These are phyloP conservation scores for Cryptosporidium andersoni DNA, from an alignment of 169 alveolate species.

Conservation along the genomic window DNA sequence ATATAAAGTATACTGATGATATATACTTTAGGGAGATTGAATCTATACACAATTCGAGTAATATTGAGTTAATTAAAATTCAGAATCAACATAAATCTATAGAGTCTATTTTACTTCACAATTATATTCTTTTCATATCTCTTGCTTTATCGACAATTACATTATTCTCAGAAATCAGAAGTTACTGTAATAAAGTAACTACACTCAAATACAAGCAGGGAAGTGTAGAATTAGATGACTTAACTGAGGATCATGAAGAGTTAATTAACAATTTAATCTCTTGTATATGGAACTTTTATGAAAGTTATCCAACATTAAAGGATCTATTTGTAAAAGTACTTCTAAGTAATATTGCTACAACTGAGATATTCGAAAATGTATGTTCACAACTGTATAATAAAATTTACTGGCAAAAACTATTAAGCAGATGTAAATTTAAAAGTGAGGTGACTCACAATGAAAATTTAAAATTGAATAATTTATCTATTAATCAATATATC, in stretches of 20 bases:
- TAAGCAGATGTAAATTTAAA: constrained; percentile 3
- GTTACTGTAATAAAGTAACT: too few relatives aligned
- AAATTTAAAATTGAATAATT: constrained; percentile 9
- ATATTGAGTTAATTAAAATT: too few relatives aligned
- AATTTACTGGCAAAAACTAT: constrained; percentile 35
- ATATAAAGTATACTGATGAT: background rate
- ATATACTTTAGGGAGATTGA: too few relatives aligned
- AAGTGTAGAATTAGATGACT: constrained; percentile 16
- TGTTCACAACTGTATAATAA: constrained; percentile 25
- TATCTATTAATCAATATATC: constrained; percentile 37
- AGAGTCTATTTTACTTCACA: too few relatives aligned
- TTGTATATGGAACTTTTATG: constrained; percentile 50
- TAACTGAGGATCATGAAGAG: constrained; percentile 50
- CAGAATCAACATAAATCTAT: too few relatives aligned
- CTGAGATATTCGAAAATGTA: constrained; percentile 26
- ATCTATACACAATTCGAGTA: too few relatives aligned
- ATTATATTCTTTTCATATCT: too few relatives aligned
- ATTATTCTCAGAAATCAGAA: too few relatives aligned
- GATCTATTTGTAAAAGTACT: constrained; percentile 25
- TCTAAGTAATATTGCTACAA: constrained; percentile 8
- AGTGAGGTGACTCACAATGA: background rate
- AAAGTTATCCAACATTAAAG: constrained; percentile 49
- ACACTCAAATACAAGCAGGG: too few relatives aligned
- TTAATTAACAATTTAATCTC: constrained; percentile 9
- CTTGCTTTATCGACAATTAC: too few relatives aligned